Evolutionary conservation across 768 basidiomycete genomes (phyloP).

Genomic region (Myochromella boudieri): DNA sequence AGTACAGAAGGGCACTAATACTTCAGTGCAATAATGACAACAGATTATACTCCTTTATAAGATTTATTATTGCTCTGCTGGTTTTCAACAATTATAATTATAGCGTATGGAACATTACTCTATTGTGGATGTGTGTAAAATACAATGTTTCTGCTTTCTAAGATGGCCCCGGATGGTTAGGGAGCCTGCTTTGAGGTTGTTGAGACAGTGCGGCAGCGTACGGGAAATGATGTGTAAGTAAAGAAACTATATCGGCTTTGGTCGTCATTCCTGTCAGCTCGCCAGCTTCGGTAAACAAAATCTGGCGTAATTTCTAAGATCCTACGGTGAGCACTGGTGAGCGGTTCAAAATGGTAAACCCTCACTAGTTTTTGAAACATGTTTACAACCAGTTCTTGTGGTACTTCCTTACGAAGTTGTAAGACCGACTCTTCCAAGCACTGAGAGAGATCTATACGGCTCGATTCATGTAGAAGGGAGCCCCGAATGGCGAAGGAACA

Average conservation of each 20-base stretch:
- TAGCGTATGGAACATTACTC: constrained; percentile 7
- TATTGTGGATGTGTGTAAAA: constrained; percentile 6
- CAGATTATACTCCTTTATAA: too few species aligned
- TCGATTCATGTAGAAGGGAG: constrained; percentile 24
- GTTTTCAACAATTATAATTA: too few species aligned
- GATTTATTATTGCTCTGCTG: too few species aligned
- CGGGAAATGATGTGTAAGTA: constrained; percentile 58
- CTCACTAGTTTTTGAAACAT: constrained; percentile 73
- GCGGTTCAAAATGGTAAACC: constrained; percentile 6
- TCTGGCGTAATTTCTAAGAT: constrained; percentile 62
- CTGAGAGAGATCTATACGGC: constrained; percentile 36
- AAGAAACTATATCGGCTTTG: constrained; percentile 61
- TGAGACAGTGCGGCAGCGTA: constrained; percentile 44
- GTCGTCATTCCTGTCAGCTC: constrained; percentile 65
- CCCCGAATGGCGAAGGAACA: constrained; percentile 42
- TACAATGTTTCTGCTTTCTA: background rate
- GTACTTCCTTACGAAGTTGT: constrained; percentile 66
- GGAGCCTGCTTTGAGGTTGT: too few species aligned
- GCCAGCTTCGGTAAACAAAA: constrained; percentile 64
- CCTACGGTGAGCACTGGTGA: background rate
- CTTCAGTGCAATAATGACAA: constrained; percentile 55
- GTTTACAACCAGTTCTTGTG: constrained; percentile 67
- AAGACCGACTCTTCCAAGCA: constrained; percentile 51
- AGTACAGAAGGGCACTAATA: background rate
- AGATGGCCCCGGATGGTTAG: too few species aligned